These are phyloP conservation scores for Plasmodium chabaudi DNA, from an alignment of 169 alveolate genomes.

Conservation along the genomic window DNA sequence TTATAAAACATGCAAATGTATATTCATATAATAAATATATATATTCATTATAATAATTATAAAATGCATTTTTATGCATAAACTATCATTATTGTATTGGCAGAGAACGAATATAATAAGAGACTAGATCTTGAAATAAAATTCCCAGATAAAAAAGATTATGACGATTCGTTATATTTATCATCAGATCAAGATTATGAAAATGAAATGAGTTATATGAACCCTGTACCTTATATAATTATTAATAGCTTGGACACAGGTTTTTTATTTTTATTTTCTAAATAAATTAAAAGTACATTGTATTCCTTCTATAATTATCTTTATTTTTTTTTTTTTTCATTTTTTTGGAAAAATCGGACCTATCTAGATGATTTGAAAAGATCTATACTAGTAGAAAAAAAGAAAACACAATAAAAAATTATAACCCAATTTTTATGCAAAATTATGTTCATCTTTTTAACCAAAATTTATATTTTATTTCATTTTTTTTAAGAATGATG, in stretches of 20 bases:
- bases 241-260: constrained; percentile 43
- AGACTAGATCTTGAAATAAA: constrained; percentile 50
- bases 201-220: constrained; percentile 33
- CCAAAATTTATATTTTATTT: neutral
- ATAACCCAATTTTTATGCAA: neutral
- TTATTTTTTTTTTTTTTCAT: neutral
- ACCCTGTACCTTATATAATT: constrained; percentile 69
- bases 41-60: neutral
- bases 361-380: neutral
- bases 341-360: neutral
- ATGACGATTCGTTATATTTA: constrained; percentile 32
- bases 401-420: neutral
- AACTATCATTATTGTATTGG: neutral
- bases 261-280: constrained; percentile 4
- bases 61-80: neutral
- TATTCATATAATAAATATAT: neutral
- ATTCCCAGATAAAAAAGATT: constrained; percentile 26
- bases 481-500: constrained; percentile 11
- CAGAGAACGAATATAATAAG: constrained; percentile 37
- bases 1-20: neutral
- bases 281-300: neutral
- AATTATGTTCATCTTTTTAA: neutral
- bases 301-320: neutral
- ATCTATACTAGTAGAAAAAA: neutral
- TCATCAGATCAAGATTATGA: constrained; percentile 28